Percentiles rank a stretch among this genome's conserved stretches.
phyloP scores from a whole-genome alignment of 805 yeast genomes.

The Kazachstania bromeliacearum region DNA sequence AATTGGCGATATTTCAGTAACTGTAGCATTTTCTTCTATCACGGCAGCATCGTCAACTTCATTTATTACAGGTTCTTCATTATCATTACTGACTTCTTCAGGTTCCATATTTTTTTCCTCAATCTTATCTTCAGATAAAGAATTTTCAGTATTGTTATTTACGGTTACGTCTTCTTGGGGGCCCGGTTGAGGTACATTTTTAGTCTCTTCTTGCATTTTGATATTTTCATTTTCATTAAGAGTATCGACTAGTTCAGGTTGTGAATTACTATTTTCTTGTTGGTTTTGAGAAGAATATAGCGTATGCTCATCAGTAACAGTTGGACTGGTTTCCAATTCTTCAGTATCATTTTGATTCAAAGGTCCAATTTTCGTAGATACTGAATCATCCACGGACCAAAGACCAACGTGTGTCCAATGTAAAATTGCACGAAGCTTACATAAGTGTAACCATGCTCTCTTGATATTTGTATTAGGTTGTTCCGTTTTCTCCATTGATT shows the following conservation, averaged over 20 bases:
- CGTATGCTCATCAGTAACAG: no score
- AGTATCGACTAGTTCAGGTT: background rate
- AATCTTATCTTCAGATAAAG: background rate
- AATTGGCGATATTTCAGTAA: background rate
- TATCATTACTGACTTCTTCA: background rate
- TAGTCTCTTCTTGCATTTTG: no score
- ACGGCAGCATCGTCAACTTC: background rate
- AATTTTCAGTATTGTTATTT: no score
- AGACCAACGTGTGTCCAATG: constrained; percentile 81
- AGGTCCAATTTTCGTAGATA: constrained; percentile 22
- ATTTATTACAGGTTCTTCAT: background rate
- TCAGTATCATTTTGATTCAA: constrained; percentile 5
- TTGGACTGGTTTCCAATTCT: no score
- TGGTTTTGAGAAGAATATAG: no score
- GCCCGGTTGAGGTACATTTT: no score
- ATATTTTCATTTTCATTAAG: background rate
- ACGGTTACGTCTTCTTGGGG: no score
- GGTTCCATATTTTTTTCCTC: background rate
- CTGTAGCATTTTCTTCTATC: background rate
- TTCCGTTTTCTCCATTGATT: constrained; percentile 13
- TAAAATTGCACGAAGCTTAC: constrained; percentile 57
- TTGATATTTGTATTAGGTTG: constrained; percentile 30
- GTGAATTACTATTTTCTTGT: no score
- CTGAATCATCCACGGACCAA: constrained; percentile 45
- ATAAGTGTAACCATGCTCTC: constrained; percentile 56